phyloP scores from a whole-genome alignment of 495 filamentous ascomycete genomes.

The Parachaetomium inaequale region DNA sequence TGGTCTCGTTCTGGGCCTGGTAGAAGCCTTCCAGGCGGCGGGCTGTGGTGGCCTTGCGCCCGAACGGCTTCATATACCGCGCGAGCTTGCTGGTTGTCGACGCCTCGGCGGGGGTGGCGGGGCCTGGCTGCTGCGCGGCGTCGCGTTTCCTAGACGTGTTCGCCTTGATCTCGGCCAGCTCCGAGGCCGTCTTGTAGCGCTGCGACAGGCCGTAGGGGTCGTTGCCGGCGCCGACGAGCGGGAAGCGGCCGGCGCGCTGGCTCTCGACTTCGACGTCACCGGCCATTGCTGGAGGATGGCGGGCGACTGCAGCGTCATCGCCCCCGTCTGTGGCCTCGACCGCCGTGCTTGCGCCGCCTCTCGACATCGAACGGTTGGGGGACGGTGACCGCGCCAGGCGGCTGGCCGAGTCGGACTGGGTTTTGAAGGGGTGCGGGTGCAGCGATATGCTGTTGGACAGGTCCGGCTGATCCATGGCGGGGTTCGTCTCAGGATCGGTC shows the following conservation, averaged over 20 bases:
- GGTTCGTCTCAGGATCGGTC: not conserved
- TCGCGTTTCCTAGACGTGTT: conserved; percentile 79
- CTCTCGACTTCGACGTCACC: conserved; percentile 71
- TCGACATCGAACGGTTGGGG: conserved; percentile 24
- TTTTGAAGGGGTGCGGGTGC: conserved; percentile 47
- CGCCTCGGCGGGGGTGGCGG: conserved; percentile 30
- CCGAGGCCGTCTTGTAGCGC: conserved; percentile 69
- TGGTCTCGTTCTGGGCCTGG: conserved; percentile 86
- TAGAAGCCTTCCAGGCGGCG: conserved; percentile 81
- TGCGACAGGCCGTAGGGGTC: conserved; percentile 83
- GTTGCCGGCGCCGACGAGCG: conserved; percentile 51
- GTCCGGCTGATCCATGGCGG: conserved; percentile 33
- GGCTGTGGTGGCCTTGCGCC: conserved; percentile 44
- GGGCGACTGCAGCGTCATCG: conserved; percentile 41
- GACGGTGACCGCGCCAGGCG: conserved; percentile 13
- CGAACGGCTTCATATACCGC: conserved; percentile 28
- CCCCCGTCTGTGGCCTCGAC: conserved; percentile 47
- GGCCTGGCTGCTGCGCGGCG: conserved; percentile 12
- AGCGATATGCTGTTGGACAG: conserved; percentile 41
- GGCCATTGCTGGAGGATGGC: conserved; percentile 36
- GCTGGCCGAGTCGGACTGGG: conserved; percentile 37
- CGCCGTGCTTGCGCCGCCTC: conserved; percentile 37
- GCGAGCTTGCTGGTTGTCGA: conserved; percentile 25
- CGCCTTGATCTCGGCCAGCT: conserved; percentile 76
- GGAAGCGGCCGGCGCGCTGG: conserved; percentile 45